Evolutionary conservation across 176 grass and related monocot genomes (phyloP).

Genomic region (Olyra latifolia): DNA sequence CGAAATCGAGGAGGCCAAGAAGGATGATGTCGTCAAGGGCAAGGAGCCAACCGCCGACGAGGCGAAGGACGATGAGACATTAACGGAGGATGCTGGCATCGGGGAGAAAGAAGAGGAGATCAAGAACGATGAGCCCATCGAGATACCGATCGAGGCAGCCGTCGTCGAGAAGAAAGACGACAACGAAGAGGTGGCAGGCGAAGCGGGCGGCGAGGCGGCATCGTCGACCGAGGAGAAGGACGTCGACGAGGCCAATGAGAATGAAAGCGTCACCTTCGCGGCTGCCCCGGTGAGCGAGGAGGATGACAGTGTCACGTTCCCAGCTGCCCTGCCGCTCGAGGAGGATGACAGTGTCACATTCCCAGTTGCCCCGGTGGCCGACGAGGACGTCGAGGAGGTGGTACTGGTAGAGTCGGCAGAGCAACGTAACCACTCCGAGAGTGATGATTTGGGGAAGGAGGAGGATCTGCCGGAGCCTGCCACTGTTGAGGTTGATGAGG

Average conservation of each 20-base stretch:
- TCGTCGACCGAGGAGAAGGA: neutral
- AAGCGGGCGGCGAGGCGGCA: slow-evolving; percentile 11
- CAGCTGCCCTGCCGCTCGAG: neutral
- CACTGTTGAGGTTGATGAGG: neutral
- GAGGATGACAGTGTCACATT: neutral
- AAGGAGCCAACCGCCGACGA: neutral
- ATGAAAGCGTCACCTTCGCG: neutral
- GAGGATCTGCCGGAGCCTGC: neutral
- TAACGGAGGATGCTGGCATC: neutral
- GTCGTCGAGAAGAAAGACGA: slow-evolving; percentile 2
- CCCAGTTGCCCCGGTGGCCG: neutral
- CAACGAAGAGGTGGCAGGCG: neutral
- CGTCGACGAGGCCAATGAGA: slow-evolving; percentile 25
- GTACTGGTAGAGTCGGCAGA: neutral
- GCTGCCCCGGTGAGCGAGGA: neutral
- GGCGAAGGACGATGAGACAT: neutral
- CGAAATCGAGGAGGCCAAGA: slow-evolving; percentile 4
- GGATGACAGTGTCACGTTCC: neutral
- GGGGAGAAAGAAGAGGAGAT: slow-evolving; percentile 1
- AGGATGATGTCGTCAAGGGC: slow-evolving; percentile 27
- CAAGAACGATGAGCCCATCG: neutral
- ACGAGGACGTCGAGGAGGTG: neutral
- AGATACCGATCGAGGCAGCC: neutral
- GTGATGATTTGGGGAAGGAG: slow-evolving; percentile 15
- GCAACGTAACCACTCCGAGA: slow-evolving; percentile 21